phyloP scores from a whole-genome alignment of 73 alveolate genomes.

The Tetrahymena malaccensis region DNA sequence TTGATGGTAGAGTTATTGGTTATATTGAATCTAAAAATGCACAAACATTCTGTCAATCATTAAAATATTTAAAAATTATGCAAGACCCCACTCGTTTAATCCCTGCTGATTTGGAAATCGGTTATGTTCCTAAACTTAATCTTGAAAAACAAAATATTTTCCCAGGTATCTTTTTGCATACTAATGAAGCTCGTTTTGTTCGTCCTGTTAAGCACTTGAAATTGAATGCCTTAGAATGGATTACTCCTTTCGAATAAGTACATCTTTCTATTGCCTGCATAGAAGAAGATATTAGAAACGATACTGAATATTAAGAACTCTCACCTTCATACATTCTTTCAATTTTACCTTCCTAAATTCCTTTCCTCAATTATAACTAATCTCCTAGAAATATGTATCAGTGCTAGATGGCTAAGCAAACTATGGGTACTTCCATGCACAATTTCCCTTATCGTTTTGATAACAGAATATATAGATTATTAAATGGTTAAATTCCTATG shows the following conservation, averaged over 20 bases:
- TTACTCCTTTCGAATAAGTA: slow-evolving; percentile 96
- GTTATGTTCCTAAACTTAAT: slow-evolving; percentile 42
- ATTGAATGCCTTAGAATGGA: slow-evolving; percentile 90
- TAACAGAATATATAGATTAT: slow-evolving; percentile 78
- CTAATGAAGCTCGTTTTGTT: slow-evolving; percentile 93
- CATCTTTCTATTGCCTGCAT: slow-evolving; percentile 93
- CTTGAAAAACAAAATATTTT: slow-evolving; percentile 62
- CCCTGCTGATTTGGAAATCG: slow-evolving; percentile 75
- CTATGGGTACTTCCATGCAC: slow-evolving; percentile 98
- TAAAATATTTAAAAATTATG: slow-evolving; percentile 60
- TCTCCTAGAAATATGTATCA: slow-evolving; percentile 98
- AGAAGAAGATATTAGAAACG: slow-evolving; percentile 85
- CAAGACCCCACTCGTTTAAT: slow-evolving; percentile 48
- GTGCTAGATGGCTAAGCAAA: slow-evolving; percentile 99
- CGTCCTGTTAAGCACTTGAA: slow-evolving; percentile 91
- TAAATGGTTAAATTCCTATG: slow-evolving; percentile 90
- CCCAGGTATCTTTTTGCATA: slow-evolving; percentile 92
- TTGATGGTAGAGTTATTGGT: slow-evolving; percentile 93
- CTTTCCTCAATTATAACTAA: slow-evolving; percentile 98
- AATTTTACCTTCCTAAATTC: slow-evolving; percentile 93
- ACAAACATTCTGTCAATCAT: neutral
- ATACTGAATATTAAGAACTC: slow-evolving; percentile 89
- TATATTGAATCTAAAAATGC: slow-evolving; percentile 61
- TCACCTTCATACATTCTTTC: slow-evolving; percentile 90
- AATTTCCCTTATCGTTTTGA: slow-evolving; percentile 92